Evolutionary conservation across 176 grass and related monocot species (phyloP).

Genomic region (Ananas comosus): DNA sequence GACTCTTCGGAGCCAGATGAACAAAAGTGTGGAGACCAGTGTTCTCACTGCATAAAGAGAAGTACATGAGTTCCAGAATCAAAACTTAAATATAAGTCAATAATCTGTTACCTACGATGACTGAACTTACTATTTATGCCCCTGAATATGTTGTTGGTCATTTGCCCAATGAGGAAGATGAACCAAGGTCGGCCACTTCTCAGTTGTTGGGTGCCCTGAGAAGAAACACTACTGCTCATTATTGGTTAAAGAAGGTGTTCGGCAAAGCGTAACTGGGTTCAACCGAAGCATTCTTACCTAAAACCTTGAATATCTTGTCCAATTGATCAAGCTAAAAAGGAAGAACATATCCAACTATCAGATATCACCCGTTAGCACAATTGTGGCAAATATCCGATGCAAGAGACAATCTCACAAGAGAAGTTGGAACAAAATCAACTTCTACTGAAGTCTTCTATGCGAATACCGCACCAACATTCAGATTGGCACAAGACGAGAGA

Average conservation of each 20-base stretch:
- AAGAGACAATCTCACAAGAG: neutral
- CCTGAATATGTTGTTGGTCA: conserved; percentile 87
- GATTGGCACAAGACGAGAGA: neutral
- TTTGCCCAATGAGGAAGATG: conserved; percentile 85
- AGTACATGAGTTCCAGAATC: conserved; percentile 12
- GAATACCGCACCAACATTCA: neutral
- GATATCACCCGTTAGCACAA: conserved; percentile 17
- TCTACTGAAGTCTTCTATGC: neutral
- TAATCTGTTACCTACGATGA: conserved; percentile 8
- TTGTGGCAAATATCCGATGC: neutral
- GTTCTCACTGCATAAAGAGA: conserved; percentile 62
- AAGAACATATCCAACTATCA: conserved; percentile 26
- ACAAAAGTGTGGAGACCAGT: conserved; percentile 85
- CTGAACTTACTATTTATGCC: conserved; percentile 74
- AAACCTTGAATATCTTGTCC: conserved; percentile 99
- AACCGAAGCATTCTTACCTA: conserved; percentile 49
- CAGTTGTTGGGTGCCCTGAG: conserved; percentile 83
- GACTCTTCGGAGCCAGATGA: conserved; percentile 59
- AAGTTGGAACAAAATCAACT: neutral
- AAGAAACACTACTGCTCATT: neutral
- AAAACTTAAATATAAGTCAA: conserved; percentile 15
- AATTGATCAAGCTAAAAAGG: conserved; percentile 91
- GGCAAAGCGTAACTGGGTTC: conserved; percentile 12
- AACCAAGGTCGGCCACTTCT: conserved; percentile 95
- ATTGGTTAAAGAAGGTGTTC: neutral